These are phyloP conservation scores for Pseudogymnoascus sp. DNA, from an alignment of 2,329 filamentous ascomycete genomes.

Conservation along the genomic window DNA sequence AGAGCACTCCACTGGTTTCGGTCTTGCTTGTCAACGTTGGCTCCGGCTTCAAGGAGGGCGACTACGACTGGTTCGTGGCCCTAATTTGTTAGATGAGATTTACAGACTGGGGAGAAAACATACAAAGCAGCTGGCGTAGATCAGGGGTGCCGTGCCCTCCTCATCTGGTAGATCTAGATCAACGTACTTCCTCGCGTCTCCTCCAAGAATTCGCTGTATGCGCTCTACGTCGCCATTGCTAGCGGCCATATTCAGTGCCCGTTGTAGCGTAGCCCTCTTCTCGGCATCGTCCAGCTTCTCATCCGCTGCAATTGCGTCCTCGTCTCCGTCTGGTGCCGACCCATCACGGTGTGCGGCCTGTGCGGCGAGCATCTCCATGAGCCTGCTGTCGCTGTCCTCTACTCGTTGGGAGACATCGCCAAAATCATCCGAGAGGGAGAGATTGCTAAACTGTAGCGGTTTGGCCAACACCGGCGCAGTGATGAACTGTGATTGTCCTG, in stretches of 20 bases:
- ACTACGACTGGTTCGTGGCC: conserved; percentile 85
- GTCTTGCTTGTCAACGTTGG: conserved; percentile 86
- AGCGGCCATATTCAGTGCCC: conserved; percentile 85
- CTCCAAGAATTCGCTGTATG: conserved; percentile 66
- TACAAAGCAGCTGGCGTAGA: conserved; percentile 97
- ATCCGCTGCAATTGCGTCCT: conserved; percentile 70
- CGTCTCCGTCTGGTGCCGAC: conserved; percentile 60
- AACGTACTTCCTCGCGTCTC: conserved; percentile 65
- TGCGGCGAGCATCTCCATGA: conserved; percentile 93
- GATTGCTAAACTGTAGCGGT: conserved; percentile 71
- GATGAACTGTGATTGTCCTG: conserved; percentile 92
- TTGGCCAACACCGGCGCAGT: conserved; percentile 79
- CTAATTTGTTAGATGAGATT: conserved; percentile 34
- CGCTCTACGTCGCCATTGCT: conserved; percentile 89
- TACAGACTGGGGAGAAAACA: conserved; percentile 29
- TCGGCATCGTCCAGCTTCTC: conserved; percentile 66
- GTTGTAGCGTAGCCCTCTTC: conserved; percentile 76
- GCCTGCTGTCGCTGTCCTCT: conserved; percentile 69
- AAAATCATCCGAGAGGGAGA: conserved; percentile 63
- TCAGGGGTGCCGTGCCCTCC: conserved; percentile 90
- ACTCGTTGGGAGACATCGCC: conserved; percentile 48
- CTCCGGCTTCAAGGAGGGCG: conserved; percentile 75
- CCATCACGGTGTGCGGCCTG: conserved; percentile 80
- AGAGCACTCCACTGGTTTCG: conserved; percentile 94
- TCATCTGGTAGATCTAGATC: conserved; percentile 85